phyloP scores from a whole-genome alignment of 176 grass and related monocot genomes.

The Elaeis guineensis region DNA sequence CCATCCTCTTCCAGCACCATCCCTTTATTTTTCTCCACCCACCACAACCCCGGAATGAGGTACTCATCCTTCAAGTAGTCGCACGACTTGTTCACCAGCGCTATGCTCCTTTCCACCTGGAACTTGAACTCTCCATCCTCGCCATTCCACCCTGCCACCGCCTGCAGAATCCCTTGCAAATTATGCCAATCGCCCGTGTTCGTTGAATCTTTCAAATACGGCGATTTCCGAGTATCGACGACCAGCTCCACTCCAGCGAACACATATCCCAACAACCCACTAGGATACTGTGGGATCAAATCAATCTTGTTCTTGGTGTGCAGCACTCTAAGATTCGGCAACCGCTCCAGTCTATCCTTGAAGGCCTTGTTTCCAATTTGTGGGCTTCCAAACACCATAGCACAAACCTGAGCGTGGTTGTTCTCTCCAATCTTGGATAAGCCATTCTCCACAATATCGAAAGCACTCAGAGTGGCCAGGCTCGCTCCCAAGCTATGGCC shows the following conservation, averaged over 20 bases:
- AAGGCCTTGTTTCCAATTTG: slow-evolving; percentile 82
- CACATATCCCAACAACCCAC: slow-evolving; percentile 45
- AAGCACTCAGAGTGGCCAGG: slow-evolving; percentile 60
- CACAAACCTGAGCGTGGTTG: slow-evolving; percentile 43
- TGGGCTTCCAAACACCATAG: slow-evolving; percentile 77
- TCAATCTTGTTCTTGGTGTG: slow-evolving; percentile 66
- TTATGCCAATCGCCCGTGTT: slow-evolving; percentile 79
- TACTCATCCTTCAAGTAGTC: slow-evolving; percentile 66
- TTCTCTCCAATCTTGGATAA: slow-evolving; percentile 27
- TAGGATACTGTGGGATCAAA: slow-evolving; percentile 65
- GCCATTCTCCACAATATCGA: slow-evolving; percentile 68
- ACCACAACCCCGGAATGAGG: slow-evolving; percentile 81
- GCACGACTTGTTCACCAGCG: slow-evolving; percentile 79
- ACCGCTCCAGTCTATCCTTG: slow-evolving; percentile 42
- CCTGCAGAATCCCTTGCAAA: slow-evolving; percentile 79
- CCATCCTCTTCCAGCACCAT: slow-evolving; percentile 55
- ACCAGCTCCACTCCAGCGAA: slow-evolving; percentile 38
- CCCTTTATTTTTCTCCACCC: slow-evolving; percentile 78
- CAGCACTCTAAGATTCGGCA: slow-evolving; percentile 51
- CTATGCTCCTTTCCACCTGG: slow-evolving; percentile 63
- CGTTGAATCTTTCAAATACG: slow-evolving; percentile 47
- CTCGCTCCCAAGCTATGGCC: slow-evolving; percentile 82
- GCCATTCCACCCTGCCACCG: slow-evolving; percentile 60
- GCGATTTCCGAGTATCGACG: slow-evolving; percentile 55
- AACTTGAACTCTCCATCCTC: slow-evolving; percentile 55